Percentiles rank a stretch among this genome's conserved stretches.
These are phyloP conservation scores for Hypoxylon cercidicola DNA, from an alignment of 495 filamentous ascomycete genomes.

Conservation along the genomic window DNA sequence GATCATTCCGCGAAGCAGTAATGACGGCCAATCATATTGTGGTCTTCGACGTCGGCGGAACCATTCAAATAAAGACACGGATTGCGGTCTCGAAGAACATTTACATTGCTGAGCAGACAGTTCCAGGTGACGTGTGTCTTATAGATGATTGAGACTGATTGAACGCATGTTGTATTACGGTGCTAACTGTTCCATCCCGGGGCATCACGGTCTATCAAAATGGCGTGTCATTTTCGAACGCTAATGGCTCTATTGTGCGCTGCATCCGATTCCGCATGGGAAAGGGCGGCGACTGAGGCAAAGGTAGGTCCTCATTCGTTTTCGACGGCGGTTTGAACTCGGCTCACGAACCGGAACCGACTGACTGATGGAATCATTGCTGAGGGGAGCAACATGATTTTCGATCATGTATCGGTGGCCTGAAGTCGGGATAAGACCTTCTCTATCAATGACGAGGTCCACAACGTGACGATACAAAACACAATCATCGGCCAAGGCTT, in stretches of 20 bases:
- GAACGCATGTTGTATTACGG: no score
- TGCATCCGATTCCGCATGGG: constrained; percentile 55
- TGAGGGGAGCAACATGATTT: constrained; percentile 51
- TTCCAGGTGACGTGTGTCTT: constrained; percentile 38
- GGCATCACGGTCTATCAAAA: constrained; percentile 52
- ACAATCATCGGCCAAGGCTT: constrained; percentile 56
- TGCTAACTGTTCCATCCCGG: constrained; percentile 5
- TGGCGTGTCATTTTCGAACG: constrained; percentile 49
- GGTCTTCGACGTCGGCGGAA: constrained; percentile 54
- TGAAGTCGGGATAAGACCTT: constrained; percentile 52
- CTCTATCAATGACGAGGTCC: constrained; percentile 50
- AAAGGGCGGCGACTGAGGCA: constrained; percentile 49
- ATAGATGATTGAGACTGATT: no score
- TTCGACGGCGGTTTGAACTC: neutral
- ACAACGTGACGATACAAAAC: constrained; percentile 53
- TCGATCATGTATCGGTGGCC: constrained; percentile 52
- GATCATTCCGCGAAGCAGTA: constrained; percentile 56
- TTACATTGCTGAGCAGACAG: constrained; percentile 56
- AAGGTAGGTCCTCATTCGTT: constrained; percentile 25
- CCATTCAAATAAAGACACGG: constrained; percentile 46
- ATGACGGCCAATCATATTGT: constrained; percentile 49
- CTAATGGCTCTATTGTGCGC: constrained; percentile 52
- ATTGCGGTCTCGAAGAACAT: constrained; percentile 49
- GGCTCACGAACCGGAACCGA: neutral
- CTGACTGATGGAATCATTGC: constrained; percentile 48